Conservation (phyloP, 305 asterid species). For the Rubia occidens region DNA sequence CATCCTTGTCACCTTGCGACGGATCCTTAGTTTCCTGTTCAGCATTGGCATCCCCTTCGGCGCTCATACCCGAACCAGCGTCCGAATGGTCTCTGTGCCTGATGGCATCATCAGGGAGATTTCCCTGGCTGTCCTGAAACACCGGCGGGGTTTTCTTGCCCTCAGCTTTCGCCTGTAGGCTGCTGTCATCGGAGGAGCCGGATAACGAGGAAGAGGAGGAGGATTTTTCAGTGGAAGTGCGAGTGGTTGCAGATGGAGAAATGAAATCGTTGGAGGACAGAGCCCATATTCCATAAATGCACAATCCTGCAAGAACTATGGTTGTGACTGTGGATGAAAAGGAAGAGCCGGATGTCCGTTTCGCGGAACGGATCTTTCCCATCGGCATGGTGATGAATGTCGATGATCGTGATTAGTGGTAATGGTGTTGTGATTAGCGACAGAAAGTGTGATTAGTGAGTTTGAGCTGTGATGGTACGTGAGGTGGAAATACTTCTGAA, state of each 20-base stretch:
- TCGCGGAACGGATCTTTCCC: conserved; percentile 37
- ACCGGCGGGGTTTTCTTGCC: conserved; percentile 19
- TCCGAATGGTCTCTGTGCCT: conserved; percentile 18
- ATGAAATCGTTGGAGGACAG: conserved; percentile 39
- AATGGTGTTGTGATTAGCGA: not conserved
- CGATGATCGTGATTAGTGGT: not conserved
- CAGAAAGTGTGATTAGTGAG: conserved; percentile 13
- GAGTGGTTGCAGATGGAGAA: conserved; percentile 33
- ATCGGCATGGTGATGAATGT: conserved; percentile 33
- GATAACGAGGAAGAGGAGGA: not conserved
- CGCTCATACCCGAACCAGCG: too few species aligned
- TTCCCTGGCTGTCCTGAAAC: conserved; percentile 39
- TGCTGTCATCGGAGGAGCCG: conserved; percentile 12
- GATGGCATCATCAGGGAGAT: conserved; percentile 42
- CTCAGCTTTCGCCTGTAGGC: conserved; percentile 9
- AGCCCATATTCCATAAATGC: conserved; percentile 50
- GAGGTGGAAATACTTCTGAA: conserved; percentile 31
- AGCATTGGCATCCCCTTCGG: conserved; percentile 7
- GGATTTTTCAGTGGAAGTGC: conserved; percentile 18
- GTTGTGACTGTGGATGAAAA: conserved; percentile 46
- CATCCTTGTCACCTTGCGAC: conserved; percentile 5
- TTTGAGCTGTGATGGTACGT: conserved; percentile 20
- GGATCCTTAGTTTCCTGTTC: conserved; percentile 9
- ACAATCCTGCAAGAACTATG: conserved; percentile 38
- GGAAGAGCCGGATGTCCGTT: conserved; percentile 38